Evolutionary conservation across 768 basidiomycete species (phyloP).

Genomic region (Royoungia palumana): DNA sequence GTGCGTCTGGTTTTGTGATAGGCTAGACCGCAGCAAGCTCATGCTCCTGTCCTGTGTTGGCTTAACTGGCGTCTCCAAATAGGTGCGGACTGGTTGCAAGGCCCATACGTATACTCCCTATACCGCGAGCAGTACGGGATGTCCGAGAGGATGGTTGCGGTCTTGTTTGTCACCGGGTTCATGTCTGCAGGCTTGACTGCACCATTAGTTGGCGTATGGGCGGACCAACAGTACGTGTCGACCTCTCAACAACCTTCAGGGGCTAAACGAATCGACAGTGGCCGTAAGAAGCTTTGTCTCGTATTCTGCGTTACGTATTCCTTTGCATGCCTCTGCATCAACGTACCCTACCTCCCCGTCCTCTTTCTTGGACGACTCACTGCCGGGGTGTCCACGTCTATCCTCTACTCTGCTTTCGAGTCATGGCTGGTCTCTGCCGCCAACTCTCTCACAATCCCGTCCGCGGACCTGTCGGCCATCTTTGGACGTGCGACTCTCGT

Average conservation of each 20-base stretch:
- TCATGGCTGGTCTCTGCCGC: constrained; percentile 72
- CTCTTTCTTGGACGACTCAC: constrained; percentile 62
- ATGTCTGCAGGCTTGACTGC: constrained; percentile 65
- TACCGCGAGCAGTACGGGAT: constrained; percentile 67
- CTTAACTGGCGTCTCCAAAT: not conserved
- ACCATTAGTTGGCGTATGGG: constrained; percentile 73
- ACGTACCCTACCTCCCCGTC: constrained; percentile 53
- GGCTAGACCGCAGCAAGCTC: not conserved
- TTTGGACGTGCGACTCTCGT: constrained; percentile 72
- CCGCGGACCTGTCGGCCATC: constrained; percentile 60
- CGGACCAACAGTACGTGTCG: constrained; percentile 55
- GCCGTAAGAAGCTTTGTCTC: constrained; percentile 65
- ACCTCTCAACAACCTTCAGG: not conserved
- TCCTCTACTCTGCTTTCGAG: constrained; percentile 73
- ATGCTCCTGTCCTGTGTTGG: not conserved
- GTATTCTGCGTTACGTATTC: constrained; percentile 68
- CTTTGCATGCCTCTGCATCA: constrained; percentile 56
- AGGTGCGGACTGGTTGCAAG: constrained; percentile 81
- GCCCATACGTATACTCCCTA: constrained; percentile 74
- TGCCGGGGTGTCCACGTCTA: constrained; percentile 71
- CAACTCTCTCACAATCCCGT: constrained; percentile 46
- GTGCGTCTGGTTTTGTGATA: constrained; percentile 36
- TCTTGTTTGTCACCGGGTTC: constrained; percentile 78
- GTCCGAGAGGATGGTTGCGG: constrained; percentile 60
- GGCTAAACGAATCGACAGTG: constrained; percentile 38